Evolutionary conservation across 23 red algal species (phyloP).

Genomic region (Gracilaria domingensis): DNA sequence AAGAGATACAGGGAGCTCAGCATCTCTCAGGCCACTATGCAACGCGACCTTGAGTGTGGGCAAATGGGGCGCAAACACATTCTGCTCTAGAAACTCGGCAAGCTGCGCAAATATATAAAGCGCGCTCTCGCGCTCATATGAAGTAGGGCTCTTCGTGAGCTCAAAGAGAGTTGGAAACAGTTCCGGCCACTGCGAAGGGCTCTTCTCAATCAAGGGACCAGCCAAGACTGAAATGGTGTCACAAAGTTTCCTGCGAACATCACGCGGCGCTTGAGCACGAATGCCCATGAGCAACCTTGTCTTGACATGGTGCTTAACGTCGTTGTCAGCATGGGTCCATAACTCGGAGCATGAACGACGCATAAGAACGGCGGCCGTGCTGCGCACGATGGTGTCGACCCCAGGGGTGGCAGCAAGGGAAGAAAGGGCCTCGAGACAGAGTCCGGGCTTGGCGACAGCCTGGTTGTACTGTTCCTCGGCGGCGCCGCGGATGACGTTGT

Average conservation of each 20-base stretch:
- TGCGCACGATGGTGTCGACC: slow-evolving; percentile 71
- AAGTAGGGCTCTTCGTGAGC: slow-evolving; percentile 29
- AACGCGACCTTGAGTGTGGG: slow-evolving; percentile 58
- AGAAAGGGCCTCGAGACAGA: slow-evolving; percentile 83
- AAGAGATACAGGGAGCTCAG: slow-evolving; percentile 59
- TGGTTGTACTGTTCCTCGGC: slow-evolving; percentile 83
- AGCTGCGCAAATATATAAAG: slow-evolving; percentile 87
- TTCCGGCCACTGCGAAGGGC: slow-evolving; percentile 75
- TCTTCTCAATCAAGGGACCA: slow-evolving; percentile 39
- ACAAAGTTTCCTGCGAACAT: slow-evolving; percentile 82
- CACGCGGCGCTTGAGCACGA: slow-evolving; percentile 54
- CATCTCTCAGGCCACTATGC: slow-evolving; percentile 64
- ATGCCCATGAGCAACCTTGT: slow-evolving; percentile 68
- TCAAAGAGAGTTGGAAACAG: slow-evolving; percentile 72
- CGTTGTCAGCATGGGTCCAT: slow-evolving; percentile 77
- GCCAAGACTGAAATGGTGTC: slow-evolving; percentile 64
- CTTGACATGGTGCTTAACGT: slow-evolving; percentile 53
- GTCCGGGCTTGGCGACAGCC: slow-evolving; percentile 58
- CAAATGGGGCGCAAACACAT: slow-evolving; percentile 70
- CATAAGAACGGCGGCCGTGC: slow-evolving; percentile 80
- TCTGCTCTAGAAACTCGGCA: slow-evolving; percentile 58
- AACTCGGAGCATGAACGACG: slow-evolving; percentile 80
- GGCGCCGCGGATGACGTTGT: slow-evolving; percentile 73
- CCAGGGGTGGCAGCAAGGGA: slow-evolving; percentile 58
- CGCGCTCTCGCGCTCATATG: slow-evolving; percentile 79